Conservation (phyloP, 1,139 yeast species). For the Scheffersomyces lignicola region DNA sequence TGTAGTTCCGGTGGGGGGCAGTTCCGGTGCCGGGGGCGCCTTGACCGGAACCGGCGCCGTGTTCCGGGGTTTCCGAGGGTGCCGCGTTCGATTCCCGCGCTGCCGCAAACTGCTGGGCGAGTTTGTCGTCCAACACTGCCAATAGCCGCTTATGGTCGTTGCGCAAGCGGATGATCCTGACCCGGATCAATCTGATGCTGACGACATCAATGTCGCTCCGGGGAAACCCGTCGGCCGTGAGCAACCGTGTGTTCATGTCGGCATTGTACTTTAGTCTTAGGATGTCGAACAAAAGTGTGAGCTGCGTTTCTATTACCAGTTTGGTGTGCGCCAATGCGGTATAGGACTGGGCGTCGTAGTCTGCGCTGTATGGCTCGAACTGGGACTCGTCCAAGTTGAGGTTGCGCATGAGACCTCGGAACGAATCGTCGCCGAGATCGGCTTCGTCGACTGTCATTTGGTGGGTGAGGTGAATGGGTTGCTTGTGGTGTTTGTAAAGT, state of each 20-base stretch:
- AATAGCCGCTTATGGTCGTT: constrained; percentile 65
- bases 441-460: constrained; percentile 16
- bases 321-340: constrained; percentile 32
- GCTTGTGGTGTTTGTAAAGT: background rate
- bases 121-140: constrained; percentile 44
- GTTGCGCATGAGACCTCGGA: constrained; percentile 41
- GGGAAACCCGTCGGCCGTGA: constrained; percentile 81
- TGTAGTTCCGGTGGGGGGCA: too few relatives aligned
- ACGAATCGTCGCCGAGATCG: constrained; percentile 20
- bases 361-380: constrained; percentile 20
- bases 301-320: constrained; percentile 32
- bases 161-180: constrained; percentile 61
- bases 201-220: constrained; percentile 81
- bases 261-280: constrained; percentile 37
- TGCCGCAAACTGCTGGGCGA: constrained; percentile 41
- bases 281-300: constrained; percentile 31
- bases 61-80: background rate
- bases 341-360: constrained; percentile 23
- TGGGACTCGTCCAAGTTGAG: constrained; percentile 34
- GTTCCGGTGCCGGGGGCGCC: background rate
- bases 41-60: background rate
- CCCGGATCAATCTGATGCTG: constrained; percentile 59
- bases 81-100: constrained; percentile 8
- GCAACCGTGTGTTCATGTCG: constrained; percentile 64
- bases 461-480: background rate